Percentiles rank a stretch among this genome's conserved stretches.
Evolutionary conservation across 106 monocot species (phyloP).

Genomic region (Acorus calamus): DNA sequence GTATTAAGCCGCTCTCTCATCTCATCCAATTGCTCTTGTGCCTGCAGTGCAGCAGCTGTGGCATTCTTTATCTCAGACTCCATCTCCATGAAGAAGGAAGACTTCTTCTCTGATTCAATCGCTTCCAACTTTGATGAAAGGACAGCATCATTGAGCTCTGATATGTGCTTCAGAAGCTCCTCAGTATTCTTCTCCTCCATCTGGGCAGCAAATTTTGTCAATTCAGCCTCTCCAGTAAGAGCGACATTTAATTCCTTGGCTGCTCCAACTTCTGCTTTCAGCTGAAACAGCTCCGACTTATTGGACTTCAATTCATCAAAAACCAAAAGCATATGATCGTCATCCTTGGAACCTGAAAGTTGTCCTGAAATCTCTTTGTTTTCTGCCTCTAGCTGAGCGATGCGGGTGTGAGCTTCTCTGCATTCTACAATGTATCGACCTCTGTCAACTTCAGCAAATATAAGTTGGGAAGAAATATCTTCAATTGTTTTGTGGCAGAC

Average conservation of each 20-base stretch:
- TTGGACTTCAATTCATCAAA: slow-evolving; percentile 11
- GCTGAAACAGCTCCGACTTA: slow-evolving; percentile 14
- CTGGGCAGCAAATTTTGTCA: background rate
- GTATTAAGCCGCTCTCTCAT: slow-evolving; percentile 7
- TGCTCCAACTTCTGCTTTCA: slow-evolving; percentile 8
- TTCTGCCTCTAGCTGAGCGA: slow-evolving; percentile 22
- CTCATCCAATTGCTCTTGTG: slow-evolving; percentile 6
- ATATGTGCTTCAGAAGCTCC: slow-evolving; percentile 1
- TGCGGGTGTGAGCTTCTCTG: slow-evolving; percentile 11
- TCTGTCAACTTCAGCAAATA: slow-evolving; percentile 13
- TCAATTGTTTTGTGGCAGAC: slow-evolving; percentile 9
- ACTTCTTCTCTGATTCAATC: slow-evolving; percentile 13
- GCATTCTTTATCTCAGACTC: slow-evolving; percentile 13
- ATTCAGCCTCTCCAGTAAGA: background rate
- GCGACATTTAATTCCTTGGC: slow-evolving; percentile 6
- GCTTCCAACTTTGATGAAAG: slow-evolving; percentile 10
- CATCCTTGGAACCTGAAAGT: background rate
- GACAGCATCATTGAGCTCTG: background rate
- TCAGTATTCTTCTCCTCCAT: slow-evolving; percentile 13
- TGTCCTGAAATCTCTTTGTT: slow-evolving; percentile 1
- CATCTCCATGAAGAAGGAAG: slow-evolving; percentile 10
- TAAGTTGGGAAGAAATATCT: slow-evolving; percentile 8
- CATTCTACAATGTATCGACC: slow-evolving; percentile 10
- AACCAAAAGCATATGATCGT: background rate
- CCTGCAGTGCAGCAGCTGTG: slow-evolving; percentile 6